Conservation (phyloP, 805 yeast species). For the Blastobotrys attinorum region DNA sequence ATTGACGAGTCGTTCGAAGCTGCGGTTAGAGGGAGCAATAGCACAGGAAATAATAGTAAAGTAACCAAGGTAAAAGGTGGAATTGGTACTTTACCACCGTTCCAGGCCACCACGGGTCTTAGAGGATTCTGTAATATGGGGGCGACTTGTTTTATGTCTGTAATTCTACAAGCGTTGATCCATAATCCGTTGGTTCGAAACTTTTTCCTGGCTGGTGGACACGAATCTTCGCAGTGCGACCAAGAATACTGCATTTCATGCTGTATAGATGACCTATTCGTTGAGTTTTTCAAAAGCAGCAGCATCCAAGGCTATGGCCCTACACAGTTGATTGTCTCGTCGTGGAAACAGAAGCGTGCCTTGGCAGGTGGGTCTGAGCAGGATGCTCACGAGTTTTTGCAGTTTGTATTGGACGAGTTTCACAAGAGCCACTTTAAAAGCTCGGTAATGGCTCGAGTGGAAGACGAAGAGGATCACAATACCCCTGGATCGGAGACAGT, state of each 20-base stretch:
- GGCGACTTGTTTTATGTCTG: slow-evolving; percentile 94
- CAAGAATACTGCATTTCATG: slow-evolving; percentile 63
- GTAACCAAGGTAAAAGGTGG: neutral
- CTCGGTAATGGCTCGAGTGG: neutral
- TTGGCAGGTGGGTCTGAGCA: slow-evolving; percentile 96
- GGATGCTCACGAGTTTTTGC: slow-evolving; percentile 98
- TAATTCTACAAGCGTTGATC: slow-evolving; percentile 77
- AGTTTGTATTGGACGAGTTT: slow-evolving; percentile 76
- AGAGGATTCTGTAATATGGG: slow-evolving; percentile 92
- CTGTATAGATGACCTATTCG: slow-evolving; percentile 70
- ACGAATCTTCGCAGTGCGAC: slow-evolving; percentile 43
- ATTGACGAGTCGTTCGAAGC: slow-evolving; percentile 51
- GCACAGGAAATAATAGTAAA: neutral
- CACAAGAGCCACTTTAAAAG: slow-evolving; percentile 37
- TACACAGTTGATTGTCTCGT: slow-evolving; percentile 68
- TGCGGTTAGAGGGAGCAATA: slow-evolving; percentile 30
- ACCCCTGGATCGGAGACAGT: slow-evolving; percentile 3
- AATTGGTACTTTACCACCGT: slow-evolving; percentile 32
- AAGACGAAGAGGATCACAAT: slow-evolving; percentile 1
- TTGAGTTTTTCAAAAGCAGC: slow-evolving; percentile 61
- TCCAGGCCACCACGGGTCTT: slow-evolving; percentile 64
- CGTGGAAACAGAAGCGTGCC: slow-evolving; percentile 71
- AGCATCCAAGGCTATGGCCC: slow-evolving; percentile 69
- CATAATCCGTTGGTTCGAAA: slow-evolving; percentile 85
- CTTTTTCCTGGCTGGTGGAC: slow-evolving; percentile 69